Evolutionary conservation across 768 basidiomycete species (phyloP).

Genomic region (Collybia nuda): DNA sequence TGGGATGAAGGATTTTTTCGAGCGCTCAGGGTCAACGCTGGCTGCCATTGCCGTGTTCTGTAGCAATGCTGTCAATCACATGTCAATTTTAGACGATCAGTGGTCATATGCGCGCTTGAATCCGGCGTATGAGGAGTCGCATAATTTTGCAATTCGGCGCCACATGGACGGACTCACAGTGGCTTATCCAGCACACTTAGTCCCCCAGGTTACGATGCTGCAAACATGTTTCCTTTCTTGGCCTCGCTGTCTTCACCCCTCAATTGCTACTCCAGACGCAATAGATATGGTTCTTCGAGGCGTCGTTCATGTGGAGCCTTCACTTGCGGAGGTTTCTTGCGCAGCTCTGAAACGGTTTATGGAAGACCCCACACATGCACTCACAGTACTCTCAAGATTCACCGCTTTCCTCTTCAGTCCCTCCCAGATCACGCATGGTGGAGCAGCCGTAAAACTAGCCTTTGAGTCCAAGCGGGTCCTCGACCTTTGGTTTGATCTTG

Average conservation of each 20-base stretch:
- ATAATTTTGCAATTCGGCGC: conserved; percentile 64
- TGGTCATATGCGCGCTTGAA: conserved; percentile 66
- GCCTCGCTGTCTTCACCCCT: conserved; percentile 74
- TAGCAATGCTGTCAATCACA: conserved; percentile 63
- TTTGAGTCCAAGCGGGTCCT: conserved; percentile 69
- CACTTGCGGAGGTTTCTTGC: conserved; percentile 65
- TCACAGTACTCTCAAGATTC: conserved; percentile 61
- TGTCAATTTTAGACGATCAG: conserved; percentile 86
- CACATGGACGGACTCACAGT: conserved; percentile 62
- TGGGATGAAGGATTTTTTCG: conserved; percentile 72
- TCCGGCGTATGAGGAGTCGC: conserved; percentile 65
- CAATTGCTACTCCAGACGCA: conserved; percentile 54
- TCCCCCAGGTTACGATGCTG: conserved; percentile 68
- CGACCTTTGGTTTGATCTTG: conserved; percentile 69
- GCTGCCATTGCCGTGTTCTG: conserved; percentile 58
- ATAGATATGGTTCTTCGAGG: conserved; percentile 80
- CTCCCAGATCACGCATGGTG: conserved; percentile 57
- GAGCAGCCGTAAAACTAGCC: conserved; percentile 59
- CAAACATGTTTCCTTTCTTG: conserved; percentile 80
- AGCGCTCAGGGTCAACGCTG: conserved; percentile 58
- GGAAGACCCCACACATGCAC: conserved; percentile 53
- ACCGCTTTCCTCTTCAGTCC: conserved; percentile 77
- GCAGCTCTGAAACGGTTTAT: conserved; percentile 73
- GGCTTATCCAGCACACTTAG: conserved; percentile 62
- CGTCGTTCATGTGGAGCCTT: conserved; percentile 83